phyloP scores from a whole-genome alignment of 2,329 filamentous ascomycete genomes.

The Exserohilum turcica region DNA sequence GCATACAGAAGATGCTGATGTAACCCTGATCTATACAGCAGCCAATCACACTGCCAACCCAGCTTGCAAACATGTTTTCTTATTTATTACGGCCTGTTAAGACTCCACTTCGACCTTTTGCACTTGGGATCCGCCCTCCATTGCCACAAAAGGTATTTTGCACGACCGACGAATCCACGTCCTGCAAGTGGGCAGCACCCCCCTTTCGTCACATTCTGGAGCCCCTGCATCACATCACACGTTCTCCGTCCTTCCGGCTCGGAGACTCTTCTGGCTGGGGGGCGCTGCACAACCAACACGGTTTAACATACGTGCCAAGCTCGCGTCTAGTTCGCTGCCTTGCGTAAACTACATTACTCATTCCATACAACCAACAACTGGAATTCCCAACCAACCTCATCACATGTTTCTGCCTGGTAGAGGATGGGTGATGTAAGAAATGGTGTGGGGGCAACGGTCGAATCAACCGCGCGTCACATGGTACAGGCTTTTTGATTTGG shows the following conservation, averaged over 20 bases:
- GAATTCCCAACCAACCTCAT: neutral
- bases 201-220: neutral
- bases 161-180: neutral
- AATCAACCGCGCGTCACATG: neutral
- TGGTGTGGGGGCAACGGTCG: neutral
- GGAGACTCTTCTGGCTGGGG: neutral
- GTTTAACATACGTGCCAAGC: neutral
- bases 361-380: neutral
- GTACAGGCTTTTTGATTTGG: neutral
- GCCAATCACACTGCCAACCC: neutral
- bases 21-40: neutral
- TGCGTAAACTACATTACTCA: neutral
- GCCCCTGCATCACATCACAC: neutral
- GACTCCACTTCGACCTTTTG: neutral
- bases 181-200: neutral
- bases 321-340: neutral
- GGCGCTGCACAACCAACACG: neutral
- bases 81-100: neutral
- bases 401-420: neutral
- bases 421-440: neutral
- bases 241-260: neutral
- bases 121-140: neutral
- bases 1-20: neutral
- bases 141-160: neutral
- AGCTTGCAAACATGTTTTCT: neutral